Base-by-base conservation (phyloP, 2,329 filamentous ascomycete species). In the Polychaeton citri region DNA sequence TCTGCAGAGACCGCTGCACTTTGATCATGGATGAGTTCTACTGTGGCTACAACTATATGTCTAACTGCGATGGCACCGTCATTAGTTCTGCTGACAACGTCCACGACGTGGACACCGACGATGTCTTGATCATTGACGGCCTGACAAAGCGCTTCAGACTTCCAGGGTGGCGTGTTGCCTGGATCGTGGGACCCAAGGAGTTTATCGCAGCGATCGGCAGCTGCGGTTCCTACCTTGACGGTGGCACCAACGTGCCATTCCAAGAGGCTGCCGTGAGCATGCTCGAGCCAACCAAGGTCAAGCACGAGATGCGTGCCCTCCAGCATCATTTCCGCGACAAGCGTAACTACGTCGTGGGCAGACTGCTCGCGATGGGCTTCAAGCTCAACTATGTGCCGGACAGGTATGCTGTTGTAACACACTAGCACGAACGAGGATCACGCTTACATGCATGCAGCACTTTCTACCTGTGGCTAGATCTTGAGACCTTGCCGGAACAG, bases 21-120 rank as follows among this genome's bases (percentile, higher is more conserved):
- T 68, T 96, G 38, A 87, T 96, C 58, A 84, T 87, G 64, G 88
- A 96, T 54, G 88, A 96, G 62, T 96, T 96, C 69, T 96, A 96
- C 65, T 46, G 52, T 34, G 85, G 87, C 16, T 96, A 95, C 69
- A 94, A 94, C 64, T 96, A 96, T 66, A 92, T 84, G 21, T 83
- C 76, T 48, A 71, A 86, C 63, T 96, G 88, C 58, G 87, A 95
- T 54, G 88, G 88, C 26, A 76, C 73, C 19, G 92, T 88, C 30
- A 84, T 95, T 57, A 87, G 80, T 34, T 81, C 86, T 6, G 88
- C 88, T 4, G 80, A 84, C 53, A 94, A 96, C 58, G 74, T 96
- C 33, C 72, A 85, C 38, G 86, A 95, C 49, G 86, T 41, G 7
- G 76, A 95, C 54, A 73, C 83, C 53, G 84, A 92, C 53, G 57